Percentiles rank a stretch among this genome's conserved stretches.
Conservation (phyloP, 495 filamentous ascomycete genomes). For the Penicillium alfredii region DNA sequence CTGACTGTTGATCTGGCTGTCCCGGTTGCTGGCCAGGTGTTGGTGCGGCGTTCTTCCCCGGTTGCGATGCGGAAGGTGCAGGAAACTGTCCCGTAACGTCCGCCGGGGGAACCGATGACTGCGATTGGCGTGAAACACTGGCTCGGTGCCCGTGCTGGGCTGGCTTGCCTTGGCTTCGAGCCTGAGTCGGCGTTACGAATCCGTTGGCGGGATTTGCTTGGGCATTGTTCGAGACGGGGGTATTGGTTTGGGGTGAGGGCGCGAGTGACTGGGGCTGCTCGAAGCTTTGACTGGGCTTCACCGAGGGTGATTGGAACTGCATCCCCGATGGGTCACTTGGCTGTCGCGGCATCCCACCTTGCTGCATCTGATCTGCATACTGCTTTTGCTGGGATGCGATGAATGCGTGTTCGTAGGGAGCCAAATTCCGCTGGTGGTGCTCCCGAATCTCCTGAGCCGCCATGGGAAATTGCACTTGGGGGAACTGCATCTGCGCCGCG, state of each 20-base stretch:
- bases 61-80: constrained; percentile 30
- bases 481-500: constrained; percentile 60
- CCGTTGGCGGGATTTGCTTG: constrained; percentile 35
- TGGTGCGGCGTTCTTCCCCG: constrained; percentile 29
- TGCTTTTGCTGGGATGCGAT: constrained; percentile 53
- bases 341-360: constrained; percentile 24
- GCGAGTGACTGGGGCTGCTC: constrained; percentile 31
- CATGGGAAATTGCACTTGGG: constrained; percentile 55
- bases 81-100: constrained; percentile 30
- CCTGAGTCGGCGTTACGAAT: constrained; percentile 36
- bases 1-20: constrained; percentile 36
- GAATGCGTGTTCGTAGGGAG: constrained; percentile 68
- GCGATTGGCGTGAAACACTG: constrained; percentile 35
- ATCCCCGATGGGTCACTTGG: constrained; percentile 31
- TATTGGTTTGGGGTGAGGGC: constrained; percentile 33
- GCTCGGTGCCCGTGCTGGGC: constrained; percentile 32
- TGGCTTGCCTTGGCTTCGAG: constrained; percentile 35
- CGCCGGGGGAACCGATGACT: constrained; percentile 27
- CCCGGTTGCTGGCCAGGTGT: constrained; percentile 42
- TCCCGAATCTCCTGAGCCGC: constrained; percentile 62
- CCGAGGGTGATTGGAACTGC: constrained; percentile 37
- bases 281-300: constrained; percentile 29
- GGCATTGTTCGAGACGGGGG: constrained; percentile 29
- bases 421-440: constrained; percentile 69
- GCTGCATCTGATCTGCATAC: constrained; percentile 28